These are phyloP conservation scores for Schizothecium vesticola DNA, from an alignment of 495 filamentous ascomycete species.

Conservation along the genomic window DNA sequence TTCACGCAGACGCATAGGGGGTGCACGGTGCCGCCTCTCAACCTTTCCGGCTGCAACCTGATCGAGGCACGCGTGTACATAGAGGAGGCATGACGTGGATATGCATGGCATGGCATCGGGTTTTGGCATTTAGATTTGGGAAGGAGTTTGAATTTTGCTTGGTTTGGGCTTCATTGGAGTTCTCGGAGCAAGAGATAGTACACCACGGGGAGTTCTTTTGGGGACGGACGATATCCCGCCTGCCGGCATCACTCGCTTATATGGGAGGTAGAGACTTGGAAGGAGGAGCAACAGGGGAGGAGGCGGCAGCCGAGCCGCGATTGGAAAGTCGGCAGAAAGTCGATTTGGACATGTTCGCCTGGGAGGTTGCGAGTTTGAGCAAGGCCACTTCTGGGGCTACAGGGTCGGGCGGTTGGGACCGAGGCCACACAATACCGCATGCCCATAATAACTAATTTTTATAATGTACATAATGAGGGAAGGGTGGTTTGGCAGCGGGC, in stretches of 20 bases:
- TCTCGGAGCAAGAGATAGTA: conserved; percentile 38
- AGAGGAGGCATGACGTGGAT: conserved; percentile 48
- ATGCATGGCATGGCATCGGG: conserved; percentile 50
- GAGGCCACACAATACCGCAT: conserved; percentile 20
- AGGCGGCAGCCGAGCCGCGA: not conserved
- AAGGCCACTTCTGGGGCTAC: not conserved
- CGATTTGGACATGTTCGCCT: not conserved
- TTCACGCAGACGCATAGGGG: not conserved
- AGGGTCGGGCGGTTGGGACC: not conserved
- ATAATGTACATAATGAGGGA: conserved; percentile 23
- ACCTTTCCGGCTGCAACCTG: conserved; percentile 26
- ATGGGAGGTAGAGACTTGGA: not conserved
- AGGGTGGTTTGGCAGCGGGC: not conserved
- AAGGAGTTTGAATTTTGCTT: conserved; percentile 27
- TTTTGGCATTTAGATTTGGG: conserved; percentile 50
- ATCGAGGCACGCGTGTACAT: conserved; percentile 42
- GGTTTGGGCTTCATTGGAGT: conserved; percentile 39
- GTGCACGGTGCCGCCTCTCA: conserved; percentile 4
- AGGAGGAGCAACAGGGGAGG: conserved; percentile 1
- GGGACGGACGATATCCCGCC: conserved; percentile 22
- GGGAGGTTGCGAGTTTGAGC: conserved; percentile 1
- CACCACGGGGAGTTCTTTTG: conserved; percentile 20
- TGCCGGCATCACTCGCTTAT: conserved; percentile 33
- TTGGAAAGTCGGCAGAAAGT: not conserved
- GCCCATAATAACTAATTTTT: conserved; percentile 31